phyloP scores from a whole-genome alignment of 257 asterid genomes.

The Ophiorrhiza pumila region DNA sequence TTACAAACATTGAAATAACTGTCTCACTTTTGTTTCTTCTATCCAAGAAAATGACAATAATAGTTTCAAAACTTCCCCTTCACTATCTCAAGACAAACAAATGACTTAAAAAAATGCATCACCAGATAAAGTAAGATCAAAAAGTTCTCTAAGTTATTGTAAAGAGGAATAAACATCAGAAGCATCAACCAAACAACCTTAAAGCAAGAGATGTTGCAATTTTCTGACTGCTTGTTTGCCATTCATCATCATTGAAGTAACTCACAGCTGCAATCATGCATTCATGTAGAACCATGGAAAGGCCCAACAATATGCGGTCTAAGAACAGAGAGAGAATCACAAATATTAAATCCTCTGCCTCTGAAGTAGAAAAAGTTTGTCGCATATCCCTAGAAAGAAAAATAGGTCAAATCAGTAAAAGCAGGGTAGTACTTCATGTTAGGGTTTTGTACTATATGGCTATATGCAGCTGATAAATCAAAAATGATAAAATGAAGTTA shows the following conservation, averaged over 20 bases:
- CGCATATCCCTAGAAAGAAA: constrained; percentile 41
- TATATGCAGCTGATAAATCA: neutral
- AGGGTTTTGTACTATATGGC: neutral
- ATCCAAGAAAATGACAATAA: neutral
- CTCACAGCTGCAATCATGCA: constrained; percentile 50
- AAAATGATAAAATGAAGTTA: neutral
- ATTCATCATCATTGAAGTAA: constrained; percentile 64
- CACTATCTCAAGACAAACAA: neutral
- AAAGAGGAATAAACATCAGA: neutral
- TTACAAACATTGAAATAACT: neutral
- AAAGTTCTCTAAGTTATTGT: neutral
- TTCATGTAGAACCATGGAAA: constrained; percentile 48
- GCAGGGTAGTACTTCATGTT: neutral
- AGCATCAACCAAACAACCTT: constrained; percentile 46
- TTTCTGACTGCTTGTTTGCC: constrained; percentile 56
- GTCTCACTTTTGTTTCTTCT: neutral
- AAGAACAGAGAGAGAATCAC: constrained; percentile 58
- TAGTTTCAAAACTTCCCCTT: neutral
- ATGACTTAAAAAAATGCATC: neutral
- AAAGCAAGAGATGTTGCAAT: constrained; percentile 56
- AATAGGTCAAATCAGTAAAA: constrained; percentile 5
- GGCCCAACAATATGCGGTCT: constrained; percentile 76
- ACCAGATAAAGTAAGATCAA: neutral
- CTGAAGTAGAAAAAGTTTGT: constrained; percentile 45
- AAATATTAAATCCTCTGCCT: constrained; percentile 68